A percentile compares a stretch with the other conserved stretches of the same genome.
phyloP scores from a whole-genome alignment of 2,329 filamentous ascomycete genomes.

The Paraphaeosphaeria sporulosa region DNA sequence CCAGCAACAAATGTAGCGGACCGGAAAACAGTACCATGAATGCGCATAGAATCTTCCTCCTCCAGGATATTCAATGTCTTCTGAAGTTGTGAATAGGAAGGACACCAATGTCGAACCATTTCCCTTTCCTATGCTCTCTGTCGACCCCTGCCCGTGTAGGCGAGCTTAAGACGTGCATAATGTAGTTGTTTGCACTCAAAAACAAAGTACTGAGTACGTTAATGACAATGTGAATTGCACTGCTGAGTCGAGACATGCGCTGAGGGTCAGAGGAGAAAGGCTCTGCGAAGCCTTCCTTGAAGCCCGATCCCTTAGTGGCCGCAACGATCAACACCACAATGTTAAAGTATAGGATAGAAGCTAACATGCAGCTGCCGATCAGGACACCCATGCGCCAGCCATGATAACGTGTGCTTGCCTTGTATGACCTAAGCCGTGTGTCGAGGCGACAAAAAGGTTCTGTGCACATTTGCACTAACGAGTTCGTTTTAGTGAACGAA shows the following conservation, averaged over 20 bases:
- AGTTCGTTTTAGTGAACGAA: too few species aligned
- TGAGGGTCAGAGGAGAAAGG: not conserved
- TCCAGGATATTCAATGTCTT: not conserved
- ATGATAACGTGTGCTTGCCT: not conserved
- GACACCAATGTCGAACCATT: conserved; percentile 52
- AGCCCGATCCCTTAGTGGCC: not conserved
- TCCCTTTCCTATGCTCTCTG: conserved; percentile 30
- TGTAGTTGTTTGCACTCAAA: conserved; percentile 26
- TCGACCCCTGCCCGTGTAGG: conserved; percentile 19
- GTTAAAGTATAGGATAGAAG: conserved; percentile 15
- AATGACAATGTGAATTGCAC: conserved; percentile 55
- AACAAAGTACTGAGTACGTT: conserved; percentile 52
- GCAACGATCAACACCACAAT: conserved; percentile 14
- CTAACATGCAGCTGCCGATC: conserved; percentile 14
- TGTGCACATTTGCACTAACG: too few species aligned
- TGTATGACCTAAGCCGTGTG: too few species aligned
- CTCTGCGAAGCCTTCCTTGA: not conserved
- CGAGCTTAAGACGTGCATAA: conserved; percentile 28
- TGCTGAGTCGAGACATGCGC: conserved; percentile 13
- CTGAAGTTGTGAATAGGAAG: conserved; percentile 50
- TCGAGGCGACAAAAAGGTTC: too few species aligned
- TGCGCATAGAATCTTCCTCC: conserved; percentile 10
- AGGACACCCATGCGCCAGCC: conserved; percentile 20
- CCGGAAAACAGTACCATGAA: conserved; percentile 32
- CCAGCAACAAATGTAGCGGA: conserved; percentile 46